phyloP scores from a whole-genome alignment of 805 yeast genomes.

The Kuraishia ogatae region DNA sequence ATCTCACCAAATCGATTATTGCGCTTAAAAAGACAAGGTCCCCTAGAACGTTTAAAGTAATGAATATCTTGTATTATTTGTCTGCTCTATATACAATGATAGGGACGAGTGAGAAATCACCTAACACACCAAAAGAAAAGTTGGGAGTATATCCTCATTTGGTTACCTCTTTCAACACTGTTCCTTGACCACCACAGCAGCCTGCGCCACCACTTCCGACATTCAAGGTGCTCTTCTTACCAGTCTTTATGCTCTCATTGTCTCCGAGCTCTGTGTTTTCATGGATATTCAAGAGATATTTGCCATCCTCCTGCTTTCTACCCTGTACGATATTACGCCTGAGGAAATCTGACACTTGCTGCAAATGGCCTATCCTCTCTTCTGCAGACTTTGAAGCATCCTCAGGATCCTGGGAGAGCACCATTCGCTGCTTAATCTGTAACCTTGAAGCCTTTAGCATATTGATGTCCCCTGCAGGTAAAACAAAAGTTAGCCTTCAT shows the following conservation, averaged over 20 bases:
- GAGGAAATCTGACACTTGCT: conserved; percentile 65
- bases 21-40: no score
- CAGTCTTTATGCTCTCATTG: conserved; percentile 65
- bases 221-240: conserved; percentile 27
- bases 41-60: no score
- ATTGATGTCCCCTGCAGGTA: conserved; percentile 25
- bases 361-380: conserved; percentile 45
- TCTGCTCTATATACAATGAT: background rate
- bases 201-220: conserved; percentile 42
- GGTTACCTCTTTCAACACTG: conserved; percentile 18
- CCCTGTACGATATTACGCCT: conserved; percentile 86
- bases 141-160: no score
- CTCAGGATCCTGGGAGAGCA: conserved; percentile 23
- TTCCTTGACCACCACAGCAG: conserved; percentile 45
- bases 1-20: no score
- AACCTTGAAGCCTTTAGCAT: conserved; percentile 52
- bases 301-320: conserved; percentile 32
- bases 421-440: conserved; percentile 48
- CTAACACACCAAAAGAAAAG: background rate
- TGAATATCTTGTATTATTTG: background rate
- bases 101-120: background rate
- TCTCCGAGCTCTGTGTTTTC: conserved; percentile 84
- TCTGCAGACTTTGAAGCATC: conserved; percentile 38
- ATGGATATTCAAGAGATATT: conserved; percentile 61
- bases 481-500: no score